phyloP scores from a whole-genome alignment of 495 filamentous ascomycete species.

The Penicillium psychrofluorescens region DNA sequence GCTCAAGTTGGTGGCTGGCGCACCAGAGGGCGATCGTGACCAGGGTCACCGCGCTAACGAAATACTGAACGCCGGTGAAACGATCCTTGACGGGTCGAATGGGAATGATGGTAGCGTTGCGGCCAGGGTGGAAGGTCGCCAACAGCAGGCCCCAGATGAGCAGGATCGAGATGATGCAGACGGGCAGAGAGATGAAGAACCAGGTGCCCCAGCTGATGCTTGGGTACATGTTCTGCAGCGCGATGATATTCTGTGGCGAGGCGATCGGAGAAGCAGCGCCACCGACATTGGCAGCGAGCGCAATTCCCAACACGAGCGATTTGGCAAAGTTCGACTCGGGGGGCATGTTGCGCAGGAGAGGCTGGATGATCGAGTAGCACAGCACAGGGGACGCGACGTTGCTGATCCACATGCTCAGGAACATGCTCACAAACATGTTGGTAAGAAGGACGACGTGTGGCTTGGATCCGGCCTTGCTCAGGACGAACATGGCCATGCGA shows the following conservation, averaged over 20 bases:
- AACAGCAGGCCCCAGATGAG: conserved; percentile 86
- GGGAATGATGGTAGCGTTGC: conserved; percentile 83
- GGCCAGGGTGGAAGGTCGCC: conserved; percentile 73
- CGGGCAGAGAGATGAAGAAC: conserved; percentile 93
- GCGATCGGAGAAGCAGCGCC: conserved; percentile 96
- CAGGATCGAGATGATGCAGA: conserved; percentile 83
- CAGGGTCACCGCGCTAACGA: conserved; percentile 80
- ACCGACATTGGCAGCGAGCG: conserved; percentile 89
- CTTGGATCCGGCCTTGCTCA: conserved; percentile 90
- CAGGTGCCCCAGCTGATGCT: conserved; percentile 86
- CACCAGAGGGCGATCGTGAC: conserved; percentile 90
- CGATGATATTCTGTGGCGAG: conserved; percentile 94
- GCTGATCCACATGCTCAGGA: conserved; percentile 97
- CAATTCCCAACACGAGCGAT: conserved; percentile 92
- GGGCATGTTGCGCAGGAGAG: conserved; percentile 87
- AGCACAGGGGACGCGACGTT: conserved; percentile 98
- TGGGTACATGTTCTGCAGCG: conserved; percentile 87
- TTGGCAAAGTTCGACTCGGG: conserved; percentile 87
- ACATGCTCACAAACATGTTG: conserved; percentile 97
- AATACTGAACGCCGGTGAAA: conserved; percentile 88
- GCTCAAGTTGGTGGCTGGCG: conserved; percentile 77
- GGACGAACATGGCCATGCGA: conserved; percentile 91
- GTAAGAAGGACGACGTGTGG: conserved; percentile 83
- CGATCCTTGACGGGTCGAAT: conserved; percentile 81
- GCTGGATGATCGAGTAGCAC: conserved; percentile 88